These are phyloP conservation scores for Cryptosporidium canis DNA, from an alignment of 169 alveolate genomes.

Conservation along the genomic window DNA sequence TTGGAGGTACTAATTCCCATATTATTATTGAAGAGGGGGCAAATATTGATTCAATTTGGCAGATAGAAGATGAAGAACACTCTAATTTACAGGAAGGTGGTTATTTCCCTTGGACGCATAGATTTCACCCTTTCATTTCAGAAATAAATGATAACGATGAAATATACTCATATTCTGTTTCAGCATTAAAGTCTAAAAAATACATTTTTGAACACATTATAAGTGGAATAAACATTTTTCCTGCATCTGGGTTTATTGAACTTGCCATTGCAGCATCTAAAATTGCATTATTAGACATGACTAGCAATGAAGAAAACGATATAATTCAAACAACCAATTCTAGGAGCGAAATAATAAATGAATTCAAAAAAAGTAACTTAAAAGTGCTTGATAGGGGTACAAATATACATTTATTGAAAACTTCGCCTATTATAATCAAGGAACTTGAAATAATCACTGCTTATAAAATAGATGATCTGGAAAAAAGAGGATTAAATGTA, in stretches of 20 bases:
- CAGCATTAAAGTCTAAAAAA: background rate
- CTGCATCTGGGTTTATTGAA: conserved; percentile 67
- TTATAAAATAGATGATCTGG: background rate
- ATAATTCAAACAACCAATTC: background rate
- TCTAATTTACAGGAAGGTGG: conserved; percentile 30
- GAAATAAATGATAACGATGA: conserved; percentile 18
- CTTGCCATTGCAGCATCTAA: background rate
- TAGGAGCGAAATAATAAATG: background rate
- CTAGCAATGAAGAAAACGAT: background rate
- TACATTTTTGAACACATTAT: conserved; percentile 40
- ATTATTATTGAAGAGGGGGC: conserved; percentile 77
- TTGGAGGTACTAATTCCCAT: conserved; percentile 83
- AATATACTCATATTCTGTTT: background rate
- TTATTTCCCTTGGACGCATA: conserved; percentile 65
- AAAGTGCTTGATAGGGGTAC: background rate
- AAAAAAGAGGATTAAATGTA: background rate
- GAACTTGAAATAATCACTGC: conserved; percentile 4
- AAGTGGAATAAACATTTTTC: conserved; percentile 15
- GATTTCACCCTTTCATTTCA: conserved; percentile 68
- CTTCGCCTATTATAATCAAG: conserved; percentile 35
- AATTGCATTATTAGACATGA: conserved; percentile 29
- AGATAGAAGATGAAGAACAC: conserved; percentile 17
- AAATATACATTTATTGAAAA: conserved; percentile 2
- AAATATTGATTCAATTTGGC: conserved; percentile 30
- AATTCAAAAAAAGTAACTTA: background rate